A percentile compares a stretch with the other conserved stretches of the same genome.
These are phyloP conservation scores for Lomentospora prolificans DNA, from an alignment of 2,329 filamentous ascomycete genomes.

Conservation along the genomic window DNA sequence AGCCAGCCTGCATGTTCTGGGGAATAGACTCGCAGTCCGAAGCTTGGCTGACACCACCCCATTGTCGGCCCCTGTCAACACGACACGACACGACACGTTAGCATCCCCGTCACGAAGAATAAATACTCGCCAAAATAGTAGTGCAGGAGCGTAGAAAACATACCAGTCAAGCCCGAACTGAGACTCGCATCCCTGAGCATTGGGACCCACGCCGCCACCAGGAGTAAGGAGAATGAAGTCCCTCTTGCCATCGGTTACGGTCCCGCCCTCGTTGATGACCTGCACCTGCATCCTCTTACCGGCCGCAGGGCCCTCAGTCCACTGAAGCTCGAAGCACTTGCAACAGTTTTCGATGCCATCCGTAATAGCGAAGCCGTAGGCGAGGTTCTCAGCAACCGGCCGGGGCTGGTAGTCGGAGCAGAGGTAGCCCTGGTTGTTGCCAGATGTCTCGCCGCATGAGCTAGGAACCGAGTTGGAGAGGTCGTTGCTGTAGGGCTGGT, in stretches of 20 bases:
- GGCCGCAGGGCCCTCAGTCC: slow-evolving; percentile 16
- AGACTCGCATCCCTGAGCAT: neutral
- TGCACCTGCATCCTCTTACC: slow-evolving; percentile 16
- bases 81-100: too few species aligned
- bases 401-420: slow-evolving; percentile 8
- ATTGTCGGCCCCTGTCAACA: slow-evolving; percentile 2
- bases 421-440: slow-evolving; percentile 6
- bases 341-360: slow-evolving; percentile 8
- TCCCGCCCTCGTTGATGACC: slow-evolving; percentile 9
- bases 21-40: slow-evolving; percentile 5
- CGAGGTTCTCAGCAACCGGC: slow-evolving; percentile 4
- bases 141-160: too few species aligned
- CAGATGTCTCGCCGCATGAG: slow-evolving; percentile 10
- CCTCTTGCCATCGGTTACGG: neutral
- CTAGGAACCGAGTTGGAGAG: slow-evolving; percentile 11
- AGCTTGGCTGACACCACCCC: neutral
- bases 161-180: slow-evolving; percentile 7
- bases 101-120: neutral
- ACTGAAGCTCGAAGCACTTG: slow-evolving; percentile 9
- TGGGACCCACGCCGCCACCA: slow-evolving; percentile 6
- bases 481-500: slow-evolving; percentile 16
- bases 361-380: slow-evolving; percentile 5
- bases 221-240: slow-evolving; percentile 7
- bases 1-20: slow-evolving; percentile 3
- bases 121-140: neutral